Evolutionary conservation across 2,329 filamentous ascomycete species (phyloP), one percentile per base, ranked within the genome.

Genomic region (Aureobasidium melanogenum): DNA sequence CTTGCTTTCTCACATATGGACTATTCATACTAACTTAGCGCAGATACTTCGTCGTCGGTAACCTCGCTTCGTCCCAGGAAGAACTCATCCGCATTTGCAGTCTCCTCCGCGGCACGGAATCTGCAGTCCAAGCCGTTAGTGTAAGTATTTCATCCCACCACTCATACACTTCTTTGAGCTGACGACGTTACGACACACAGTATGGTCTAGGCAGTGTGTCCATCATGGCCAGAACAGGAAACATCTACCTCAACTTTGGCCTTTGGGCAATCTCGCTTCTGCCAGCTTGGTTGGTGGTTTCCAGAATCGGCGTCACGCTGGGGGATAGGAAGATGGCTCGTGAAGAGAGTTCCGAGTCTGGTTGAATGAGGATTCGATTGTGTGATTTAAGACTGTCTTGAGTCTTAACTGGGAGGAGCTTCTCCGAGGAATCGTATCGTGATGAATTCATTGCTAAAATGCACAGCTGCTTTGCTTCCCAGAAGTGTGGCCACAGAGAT

Each of bases 91-190:
- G 87, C 0, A 85, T 87, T 67, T 82, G 87, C 0, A 86, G 85
- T 0, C 72, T 91, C 14, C 75, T 91, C 2, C 79, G 87, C 60
- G 88, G 85, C 0, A 88, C 85, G 0, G 87, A 91, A 72, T 88
- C 85, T 1, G 88, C 85, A 0, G 87, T 85, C 75, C 88, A 91
- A 69, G 87, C 87, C 7, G 73, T 91, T 17, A 88, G 85, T 67
- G 77, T 79, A 67, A 66, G 76, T 72, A 0, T 9, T 32, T 12
- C 30, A 7, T 32, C 5, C 30, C 30, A 2, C 54, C 32, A 14
- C 32, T 15, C 32, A 3, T 3, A 34, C 32, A 34, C 32, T 34
- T 34, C 1, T 34, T 5, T 14, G 12, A 34, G 12, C 32, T 36
- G 32, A 36, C 32, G 3, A 36, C 15, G 14, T 28, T 2, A 2